Percentiles rank a stretch among this genome's conserved stretches.
phyloP scores from a whole-genome alignment of 2,329 filamentous ascomycete genomes.

The Fusarium zealandicum region DNA sequence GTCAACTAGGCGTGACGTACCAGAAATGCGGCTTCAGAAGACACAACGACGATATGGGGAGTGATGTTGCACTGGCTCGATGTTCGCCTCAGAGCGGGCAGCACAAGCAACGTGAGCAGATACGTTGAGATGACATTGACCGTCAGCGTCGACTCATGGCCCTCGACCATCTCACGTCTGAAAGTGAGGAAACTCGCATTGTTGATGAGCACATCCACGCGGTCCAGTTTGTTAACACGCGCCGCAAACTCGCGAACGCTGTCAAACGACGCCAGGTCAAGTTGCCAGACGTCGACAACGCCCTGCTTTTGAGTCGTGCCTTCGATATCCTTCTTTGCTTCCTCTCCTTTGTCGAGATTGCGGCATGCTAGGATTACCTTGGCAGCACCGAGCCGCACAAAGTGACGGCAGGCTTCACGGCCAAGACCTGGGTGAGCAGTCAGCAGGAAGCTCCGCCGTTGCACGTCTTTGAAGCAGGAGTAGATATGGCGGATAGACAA shows the following conservation, averaged over 20 bases:
- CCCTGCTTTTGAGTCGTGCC: constrained; percentile 34
- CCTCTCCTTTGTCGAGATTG: constrained; percentile 49
- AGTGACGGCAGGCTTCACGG: constrained; percentile 51
- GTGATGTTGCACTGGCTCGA: constrained; percentile 43
- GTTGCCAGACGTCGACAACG: constrained; percentile 52
- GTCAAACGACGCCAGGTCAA: constrained; percentile 53
- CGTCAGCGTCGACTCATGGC: constrained; percentile 52
- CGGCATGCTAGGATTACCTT: constrained; percentile 55
- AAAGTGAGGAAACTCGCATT: constrained; percentile 47
- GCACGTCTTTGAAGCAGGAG: neutral
- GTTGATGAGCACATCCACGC: constrained; percentile 53
- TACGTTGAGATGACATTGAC: constrained; percentile 58
- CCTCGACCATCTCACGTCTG: constrained; percentile 43
- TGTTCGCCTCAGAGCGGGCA: constrained; percentile 52
- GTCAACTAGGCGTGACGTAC: neutral
- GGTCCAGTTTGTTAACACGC: constrained; percentile 42
- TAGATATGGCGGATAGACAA: neutral
- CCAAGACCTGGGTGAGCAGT: constrained; percentile 46
- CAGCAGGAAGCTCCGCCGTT: neutral
- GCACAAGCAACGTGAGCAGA: constrained; percentile 52
- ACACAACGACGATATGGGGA: constrained; percentile 50
- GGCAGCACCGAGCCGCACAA: constrained; percentile 48
- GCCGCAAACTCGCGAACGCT: constrained; percentile 48
- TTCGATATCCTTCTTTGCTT: constrained; percentile 49
- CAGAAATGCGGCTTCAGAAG: constrained; percentile 46